These are phyloP conservation scores for Diaporthe destruens DNA, from an alignment of 2,329 filamentous ascomycete species.

Conservation along the genomic window DNA sequence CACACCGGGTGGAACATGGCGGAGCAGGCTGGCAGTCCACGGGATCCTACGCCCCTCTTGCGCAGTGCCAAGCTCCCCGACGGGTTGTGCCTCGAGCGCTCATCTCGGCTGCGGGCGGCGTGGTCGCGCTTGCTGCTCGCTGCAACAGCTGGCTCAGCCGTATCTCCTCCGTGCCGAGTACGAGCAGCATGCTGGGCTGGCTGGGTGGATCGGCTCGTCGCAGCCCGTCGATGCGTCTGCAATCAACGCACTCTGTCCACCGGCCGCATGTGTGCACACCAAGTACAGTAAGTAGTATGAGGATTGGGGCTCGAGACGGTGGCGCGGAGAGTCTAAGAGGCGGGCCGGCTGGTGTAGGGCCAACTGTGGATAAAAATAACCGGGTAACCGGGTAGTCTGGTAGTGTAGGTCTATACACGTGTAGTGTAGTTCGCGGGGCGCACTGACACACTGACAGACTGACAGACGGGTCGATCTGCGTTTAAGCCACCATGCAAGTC, in stretches of 20 bases:
- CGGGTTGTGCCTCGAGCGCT: constrained; percentile 15
- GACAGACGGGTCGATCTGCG: constrained; percentile 27
- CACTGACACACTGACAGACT: neutral
- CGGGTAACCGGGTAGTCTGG: neutral
- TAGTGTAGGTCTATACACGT: too few relatives aligned
- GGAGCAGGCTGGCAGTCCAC: constrained; percentile 24
- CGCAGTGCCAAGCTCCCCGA: constrained; percentile 5
- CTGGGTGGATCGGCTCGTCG: constrained; percentile 10
- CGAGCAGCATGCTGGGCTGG: constrained; percentile 11
- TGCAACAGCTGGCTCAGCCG: neutral
- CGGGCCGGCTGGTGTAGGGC: constrained; percentile 26
- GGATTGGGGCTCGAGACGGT: constrained; percentile 30
- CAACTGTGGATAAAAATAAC: constrained; percentile 42
- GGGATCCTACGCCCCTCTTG: constrained; percentile 23
- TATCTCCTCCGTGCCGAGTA: too few relatives aligned
- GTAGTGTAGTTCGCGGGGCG: constrained; percentile 37
- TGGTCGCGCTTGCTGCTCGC: constrained; percentile 2
- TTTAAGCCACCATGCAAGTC: constrained; percentile 35
- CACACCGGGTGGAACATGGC: constrained; percentile 24
- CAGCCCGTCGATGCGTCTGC: neutral
- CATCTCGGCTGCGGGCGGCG: constrained; percentile 32
- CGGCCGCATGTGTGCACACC: too few relatives aligned
- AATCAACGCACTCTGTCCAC: neutral
- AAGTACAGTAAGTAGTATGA: neutral
- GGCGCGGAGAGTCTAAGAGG: constrained; percentile 28